Conservation (phyloP, 2,329 filamentous ascomycete genomes). For the Nothophaeocryptopus gaeumannii region DNA sequence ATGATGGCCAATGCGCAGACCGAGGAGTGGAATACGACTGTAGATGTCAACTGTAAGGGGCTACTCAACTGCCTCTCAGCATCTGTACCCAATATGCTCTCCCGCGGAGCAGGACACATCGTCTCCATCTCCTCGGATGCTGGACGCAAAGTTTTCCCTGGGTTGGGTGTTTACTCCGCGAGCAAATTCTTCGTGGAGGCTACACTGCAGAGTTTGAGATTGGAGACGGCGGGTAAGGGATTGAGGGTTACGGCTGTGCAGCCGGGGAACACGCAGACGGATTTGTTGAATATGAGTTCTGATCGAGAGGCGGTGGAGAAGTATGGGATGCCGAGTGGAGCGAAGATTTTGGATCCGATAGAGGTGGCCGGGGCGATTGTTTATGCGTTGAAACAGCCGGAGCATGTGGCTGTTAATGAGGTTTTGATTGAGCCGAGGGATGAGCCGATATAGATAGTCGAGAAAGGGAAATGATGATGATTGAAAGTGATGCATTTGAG, state of each 20-base stretch:
- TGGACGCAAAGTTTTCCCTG: slow-evolving; percentile 77
- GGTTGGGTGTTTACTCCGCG: slow-evolving; percentile 76
- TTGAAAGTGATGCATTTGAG: too few relatives aligned
- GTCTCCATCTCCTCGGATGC: slow-evolving; percentile 81
- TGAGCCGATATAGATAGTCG: slow-evolving; percentile 60
- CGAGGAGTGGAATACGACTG: slow-evolving; percentile 77
- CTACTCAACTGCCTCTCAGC: slow-evolving; percentile 69
- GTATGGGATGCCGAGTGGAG: slow-evolving; percentile 71
- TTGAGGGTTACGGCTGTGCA: slow-evolving; percentile 72
- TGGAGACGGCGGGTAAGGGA: slow-evolving; percentile 73
- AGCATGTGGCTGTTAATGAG: slow-evolving; percentile 76
- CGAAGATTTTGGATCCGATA: slow-evolving; percentile 69
- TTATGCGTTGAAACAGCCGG: slow-evolving; percentile 70
- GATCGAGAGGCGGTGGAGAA: slow-evolving; percentile 75
- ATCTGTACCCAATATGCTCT: slow-evolving; percentile 68
- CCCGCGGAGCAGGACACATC: slow-evolving; percentile 67
- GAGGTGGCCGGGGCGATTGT: slow-evolving; percentile 72
- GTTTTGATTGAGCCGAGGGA: slow-evolving; percentile 74
- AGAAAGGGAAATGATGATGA: neutral
- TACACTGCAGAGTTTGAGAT: slow-evolving; percentile 68
- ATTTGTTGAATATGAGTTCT: slow-evolving; percentile 70
- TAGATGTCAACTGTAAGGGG: slow-evolving; percentile 85
- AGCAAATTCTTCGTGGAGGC: slow-evolving; percentile 85
- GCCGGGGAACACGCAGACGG: slow-evolving; percentile 73
- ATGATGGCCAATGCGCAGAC: slow-evolving; percentile 75